These are phyloP conservation scores for Boletus barrowsii DNA, from an alignment of 768 basidiomycete genomes.

Conservation along the genomic window DNA sequence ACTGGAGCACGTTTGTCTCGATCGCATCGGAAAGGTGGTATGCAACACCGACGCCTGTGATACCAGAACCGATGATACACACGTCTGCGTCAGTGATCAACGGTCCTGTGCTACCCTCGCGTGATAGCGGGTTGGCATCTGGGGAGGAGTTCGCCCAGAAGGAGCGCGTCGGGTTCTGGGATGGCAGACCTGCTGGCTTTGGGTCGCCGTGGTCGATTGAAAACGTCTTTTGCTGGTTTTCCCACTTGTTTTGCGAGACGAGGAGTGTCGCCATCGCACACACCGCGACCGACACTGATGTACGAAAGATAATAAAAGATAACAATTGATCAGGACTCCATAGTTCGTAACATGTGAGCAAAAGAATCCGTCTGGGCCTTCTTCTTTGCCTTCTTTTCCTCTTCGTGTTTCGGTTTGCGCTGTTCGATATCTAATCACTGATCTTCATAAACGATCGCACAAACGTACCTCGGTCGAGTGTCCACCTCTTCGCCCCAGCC, in stretches of 20 bases:
- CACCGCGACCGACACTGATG: not conserved
- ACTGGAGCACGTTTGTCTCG: constrained; percentile 1
- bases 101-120: constrained; percentile 58
- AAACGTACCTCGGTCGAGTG: not conserved
- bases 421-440: not conserved
- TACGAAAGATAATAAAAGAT: not conserved
- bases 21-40: constrained; percentile 58
- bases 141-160: constrained; percentile 65
- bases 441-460: not conserved
- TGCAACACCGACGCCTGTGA: constrained; percentile 72
- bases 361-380: constrained; percentile 3
- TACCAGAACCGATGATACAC: constrained; percentile 77
- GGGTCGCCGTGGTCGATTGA: not conserved
- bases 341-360: constrained; percentile 13
- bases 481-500: not conserved
- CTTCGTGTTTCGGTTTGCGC: not conserved
- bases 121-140: constrained; percentile 63
- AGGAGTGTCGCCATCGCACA: constrained; percentile 10
- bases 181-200: constrained; percentile 43
- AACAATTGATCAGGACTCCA: constrained; percentile 1
- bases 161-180: constrained; percentile 61
- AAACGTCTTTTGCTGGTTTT: constrained; percentile 5
- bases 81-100: constrained; percentile 65
- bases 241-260: not conserved
- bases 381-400: not conserved